Evolutionary conservation across 2,329 filamentous ascomycete genomes (phyloP), one percentile per base, ranked within the genome.

Genomic region (Pseudogymnoascus sp.): DNA sequence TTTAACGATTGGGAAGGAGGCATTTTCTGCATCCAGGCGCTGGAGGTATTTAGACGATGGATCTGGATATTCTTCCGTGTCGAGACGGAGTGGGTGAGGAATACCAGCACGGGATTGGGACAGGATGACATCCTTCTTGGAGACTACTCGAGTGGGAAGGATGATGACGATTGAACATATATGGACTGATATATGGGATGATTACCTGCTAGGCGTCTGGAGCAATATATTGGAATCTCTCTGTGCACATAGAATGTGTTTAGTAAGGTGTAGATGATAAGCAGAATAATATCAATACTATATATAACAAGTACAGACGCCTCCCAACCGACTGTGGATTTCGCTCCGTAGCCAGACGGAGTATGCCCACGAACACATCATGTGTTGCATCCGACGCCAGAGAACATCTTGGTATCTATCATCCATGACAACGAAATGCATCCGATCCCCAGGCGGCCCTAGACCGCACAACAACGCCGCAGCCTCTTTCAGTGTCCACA

Each of bases 51-150:
- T 53, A 83, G 95, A 59, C 83, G 95, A 64, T 97, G 93, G 92
- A 83, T 97, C 65, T 99, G 95, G 95, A 91, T 97, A 64, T 97
- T 97, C 76, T 91, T 97, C 77, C 85, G 95, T 9, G 87, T 96
- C 42, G 95, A 99, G 80, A 93, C 91, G 21, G 95, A 99, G 78
- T 96, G 90, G 89, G 83, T 91, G 76, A 80, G 86, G 77, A 82
- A 76, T 68, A 78, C 77, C 13, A 74, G 76, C 17, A 73, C 21
- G 13, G 67, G 86, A 74, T 67, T 86, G 75, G 73, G 81, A 71
- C 70, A 83, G 73, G 87, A 91, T 69, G 89, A 93, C 72, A 86
- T 96, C 62, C 77, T 93, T 61, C 79, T 96, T 35, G 87, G 87
- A 11, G 87, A 93, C 70, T 89, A 87, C 72, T 82, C 81, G 67